Evolutionary conservation across 225 moss, liverwort and hornwort genomes (phyloP).

Genomic region (Marchantia paleacea): DNA sequence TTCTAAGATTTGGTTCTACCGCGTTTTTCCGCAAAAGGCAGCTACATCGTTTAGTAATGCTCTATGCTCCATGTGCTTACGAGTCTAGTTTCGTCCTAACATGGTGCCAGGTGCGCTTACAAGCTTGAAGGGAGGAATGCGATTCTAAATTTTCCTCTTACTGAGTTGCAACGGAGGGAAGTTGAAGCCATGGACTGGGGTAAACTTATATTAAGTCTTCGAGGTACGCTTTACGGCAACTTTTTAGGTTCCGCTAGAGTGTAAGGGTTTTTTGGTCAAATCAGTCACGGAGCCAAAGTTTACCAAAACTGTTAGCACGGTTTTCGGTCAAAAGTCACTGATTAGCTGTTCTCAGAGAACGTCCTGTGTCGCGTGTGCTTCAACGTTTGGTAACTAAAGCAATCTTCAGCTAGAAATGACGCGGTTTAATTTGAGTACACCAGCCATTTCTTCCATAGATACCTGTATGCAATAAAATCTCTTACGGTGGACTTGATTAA

Average conservation of each 20-base stretch:
- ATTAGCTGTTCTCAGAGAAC: no score
- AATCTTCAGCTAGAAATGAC: background rate
- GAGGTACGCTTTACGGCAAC: slow-evolving; percentile 32
- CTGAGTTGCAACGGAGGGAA: slow-evolving; percentile 39
- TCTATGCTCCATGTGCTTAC: background rate
- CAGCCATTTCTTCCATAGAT: background rate
- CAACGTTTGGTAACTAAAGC: background rate
- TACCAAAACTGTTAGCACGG: no score
- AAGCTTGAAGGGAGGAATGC: slow-evolving; percentile 43
- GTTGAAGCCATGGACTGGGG: slow-evolving; percentile 47
- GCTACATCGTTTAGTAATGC: background rate
- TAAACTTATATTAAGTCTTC: slow-evolving; percentile 40
- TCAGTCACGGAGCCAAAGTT: no score
- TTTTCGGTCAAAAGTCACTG: no score
- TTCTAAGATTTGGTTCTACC: background rate
- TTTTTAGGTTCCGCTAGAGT: background rate
- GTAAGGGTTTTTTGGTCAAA: background rate
- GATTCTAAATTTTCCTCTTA: slow-evolving; percentile 47
- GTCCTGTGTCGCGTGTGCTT: background rate
- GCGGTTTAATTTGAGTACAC: background rate
- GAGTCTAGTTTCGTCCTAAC: background rate
- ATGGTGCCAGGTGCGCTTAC: slow-evolving; percentile 43
- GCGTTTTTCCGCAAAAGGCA: background rate
- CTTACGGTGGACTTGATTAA: background rate
- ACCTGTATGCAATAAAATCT: background rate